These are phyloP conservation scores for Aureococcus anophagefferens DNA, from an alignment of 108 stramenopile genomes.

Conservation along the genomic window DNA sequence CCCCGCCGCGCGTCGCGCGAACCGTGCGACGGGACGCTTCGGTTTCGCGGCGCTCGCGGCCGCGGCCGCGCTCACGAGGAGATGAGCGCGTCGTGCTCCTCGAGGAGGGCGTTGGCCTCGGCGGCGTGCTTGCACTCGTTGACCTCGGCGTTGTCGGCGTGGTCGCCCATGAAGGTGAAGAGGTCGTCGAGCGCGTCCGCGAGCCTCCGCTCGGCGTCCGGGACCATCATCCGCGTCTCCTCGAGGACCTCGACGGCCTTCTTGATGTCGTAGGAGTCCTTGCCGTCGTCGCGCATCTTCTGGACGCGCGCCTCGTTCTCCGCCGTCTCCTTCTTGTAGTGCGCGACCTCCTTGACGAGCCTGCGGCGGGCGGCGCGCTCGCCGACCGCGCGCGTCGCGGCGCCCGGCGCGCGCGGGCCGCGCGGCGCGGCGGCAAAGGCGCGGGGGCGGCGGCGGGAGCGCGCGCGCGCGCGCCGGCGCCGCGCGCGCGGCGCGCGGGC, in stretches of 20 bases:
- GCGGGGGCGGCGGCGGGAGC: too few relatives aligned
- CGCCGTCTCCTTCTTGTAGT: neutral
- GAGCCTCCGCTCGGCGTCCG: neutral
- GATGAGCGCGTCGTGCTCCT: neutral
- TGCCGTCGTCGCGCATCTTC: neutral
- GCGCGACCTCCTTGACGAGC: neutral
- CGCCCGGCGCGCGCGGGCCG: too few relatives aligned
- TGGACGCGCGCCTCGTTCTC: neutral
- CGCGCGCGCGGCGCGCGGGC: too few relatives aligned
- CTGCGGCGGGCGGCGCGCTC: too few relatives aligned
- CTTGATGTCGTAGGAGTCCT: neutral
- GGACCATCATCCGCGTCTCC: neutral
- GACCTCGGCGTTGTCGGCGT: neutral
- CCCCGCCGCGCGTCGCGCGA: too few relatives aligned
- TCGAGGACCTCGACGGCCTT: neutral
- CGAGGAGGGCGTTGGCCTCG: neutral
- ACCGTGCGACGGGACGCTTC: too few relatives aligned
- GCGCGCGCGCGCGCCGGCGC: too few relatives aligned
- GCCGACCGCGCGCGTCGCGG: too few relatives aligned
- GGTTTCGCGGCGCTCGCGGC: too few relatives aligned
- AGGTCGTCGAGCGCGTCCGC: neutral
- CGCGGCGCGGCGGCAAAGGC: too few relatives aligned
- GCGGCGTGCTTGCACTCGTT: neutral
- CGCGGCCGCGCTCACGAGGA: neutral
- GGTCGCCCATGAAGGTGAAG: neutral